Conservation (phyloP, 2,329 filamentous ascomycete genomes). For the Claviceps fusiformis region DNA sequence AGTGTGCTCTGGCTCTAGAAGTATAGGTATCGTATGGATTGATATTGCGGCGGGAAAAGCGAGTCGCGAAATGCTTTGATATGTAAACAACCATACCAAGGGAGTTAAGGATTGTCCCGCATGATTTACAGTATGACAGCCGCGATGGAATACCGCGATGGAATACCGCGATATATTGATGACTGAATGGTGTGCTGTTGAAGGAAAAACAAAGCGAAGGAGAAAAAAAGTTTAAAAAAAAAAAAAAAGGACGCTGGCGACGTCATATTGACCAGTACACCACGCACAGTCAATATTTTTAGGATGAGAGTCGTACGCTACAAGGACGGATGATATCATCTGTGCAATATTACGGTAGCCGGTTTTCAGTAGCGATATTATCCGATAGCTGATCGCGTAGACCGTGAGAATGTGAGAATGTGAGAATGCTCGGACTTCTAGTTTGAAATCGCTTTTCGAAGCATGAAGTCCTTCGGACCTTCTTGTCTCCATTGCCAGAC, state of each 20-base stretch:
- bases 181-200: background rate
- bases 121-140: background rate
- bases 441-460: too few species aligned
- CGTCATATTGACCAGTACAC: background rate
- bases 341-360: background rate
- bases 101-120: background rate
- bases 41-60: constrained; percentile 23
- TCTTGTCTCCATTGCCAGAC: constrained; percentile 1
- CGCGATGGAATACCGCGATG: too few species aligned
- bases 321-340: background rate
- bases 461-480: background rate
- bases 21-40: constrained; percentile 12
- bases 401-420: too few species aligned
- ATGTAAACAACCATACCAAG: background rate
- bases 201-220: too few species aligned
- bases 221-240: too few species aligned
- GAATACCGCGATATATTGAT: background rate
- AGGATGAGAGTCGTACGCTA: background rate
- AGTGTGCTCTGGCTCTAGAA: background rate
- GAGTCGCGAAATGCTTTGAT: constrained; percentile 12
- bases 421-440: too few species aligned
- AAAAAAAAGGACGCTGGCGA: too few species aligned
- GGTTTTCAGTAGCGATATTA: background rate
- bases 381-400: too few species aligned
- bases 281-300: background rate